phyloP scores from a whole-genome alignment of 306 rosid genomes.

The Pyrus betulifolia region DNA sequence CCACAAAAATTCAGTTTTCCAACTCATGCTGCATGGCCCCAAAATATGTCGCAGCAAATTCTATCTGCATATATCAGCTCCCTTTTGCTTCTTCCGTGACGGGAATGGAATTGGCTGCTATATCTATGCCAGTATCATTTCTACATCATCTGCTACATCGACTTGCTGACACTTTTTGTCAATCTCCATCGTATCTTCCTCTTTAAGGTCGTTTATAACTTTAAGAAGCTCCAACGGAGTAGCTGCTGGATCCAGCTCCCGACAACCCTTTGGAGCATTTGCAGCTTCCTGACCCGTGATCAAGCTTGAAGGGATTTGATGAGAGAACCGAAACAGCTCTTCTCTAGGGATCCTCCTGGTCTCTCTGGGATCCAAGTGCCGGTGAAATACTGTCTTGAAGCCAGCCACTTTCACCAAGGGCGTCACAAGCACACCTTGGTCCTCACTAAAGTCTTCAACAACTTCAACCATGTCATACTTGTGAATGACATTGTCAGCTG shows the following conservation, averaged over 20 bases:
- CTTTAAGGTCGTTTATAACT: slow-evolving; percentile 40
- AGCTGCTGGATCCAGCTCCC: slow-evolving; percentile 94
- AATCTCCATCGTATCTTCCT: slow-evolving; percentile 21
- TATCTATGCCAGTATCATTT: slow-evolving; percentile 5
- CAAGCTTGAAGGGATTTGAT: slow-evolving; percentile 62
- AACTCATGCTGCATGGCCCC: not conserved
- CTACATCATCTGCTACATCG: slow-evolving; percentile 4
- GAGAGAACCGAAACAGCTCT: slow-evolving; percentile 83
- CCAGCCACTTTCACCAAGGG: slow-evolving; percentile 89
- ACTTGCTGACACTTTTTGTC: slow-evolving; percentile 1
- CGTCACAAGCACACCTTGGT: slow-evolving; percentile 54
- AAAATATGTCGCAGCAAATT: not conserved
- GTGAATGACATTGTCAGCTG: slow-evolving; percentile 53
- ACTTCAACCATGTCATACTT: slow-evolving; percentile 80
- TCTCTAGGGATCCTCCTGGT: slow-evolving; percentile 49
- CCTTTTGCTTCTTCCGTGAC: slow-evolving; percentile 6
- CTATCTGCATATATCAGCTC: not conserved
- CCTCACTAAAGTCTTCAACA: slow-evolving; percentile 59
- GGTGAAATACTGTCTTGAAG: slow-evolving; percentile 72
- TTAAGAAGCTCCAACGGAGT: slow-evolving; percentile 69
- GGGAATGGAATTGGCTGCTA: not conserved
- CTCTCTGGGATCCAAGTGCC: slow-evolving; percentile 51
- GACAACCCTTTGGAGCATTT: slow-evolving; percentile 78
- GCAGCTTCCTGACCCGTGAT: slow-evolving; percentile 68
- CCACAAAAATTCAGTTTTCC: not conserved